A percentile compares a stretch with the other conserved stretches of the same genome.
Conservation (phyloP, 164 flowering plant species). For the Malania oleifera region DNA sequence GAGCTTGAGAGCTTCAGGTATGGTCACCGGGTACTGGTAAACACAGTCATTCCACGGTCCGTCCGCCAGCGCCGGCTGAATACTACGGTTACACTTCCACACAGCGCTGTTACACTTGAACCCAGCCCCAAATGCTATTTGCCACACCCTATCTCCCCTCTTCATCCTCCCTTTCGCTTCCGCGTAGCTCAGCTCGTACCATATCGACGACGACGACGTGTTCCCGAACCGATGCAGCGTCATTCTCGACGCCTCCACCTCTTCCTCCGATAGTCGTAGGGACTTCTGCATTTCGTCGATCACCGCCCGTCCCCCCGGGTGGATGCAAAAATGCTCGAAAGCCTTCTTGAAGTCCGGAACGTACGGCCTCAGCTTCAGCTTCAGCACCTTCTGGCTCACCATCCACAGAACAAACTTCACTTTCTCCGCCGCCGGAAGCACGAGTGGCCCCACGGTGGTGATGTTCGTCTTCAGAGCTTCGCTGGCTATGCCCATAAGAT, state of each 20-base stretch:
- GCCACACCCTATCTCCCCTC: slow-evolving; percentile 62
- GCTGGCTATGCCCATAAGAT: slow-evolving; percentile 60
- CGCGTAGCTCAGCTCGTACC: slow-evolving; percentile 57
- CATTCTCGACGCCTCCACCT: slow-evolving; percentile 69
- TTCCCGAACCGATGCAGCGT: slow-evolving; percentile 58
- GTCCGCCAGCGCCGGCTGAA: slow-evolving; percentile 28
- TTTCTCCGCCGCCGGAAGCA: slow-evolving; percentile 58
- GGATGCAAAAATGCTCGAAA: slow-evolving; percentile 73
- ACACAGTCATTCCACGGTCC: slow-evolving; percentile 43
- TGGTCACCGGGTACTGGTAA: slow-evolving; percentile 34
- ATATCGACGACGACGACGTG: slow-evolving; percentile 61
- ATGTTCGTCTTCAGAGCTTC: slow-evolving; percentile 62
- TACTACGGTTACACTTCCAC: slow-evolving; percentile 59
- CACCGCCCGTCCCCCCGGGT: slow-evolving; percentile 68
- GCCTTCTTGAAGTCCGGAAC: slow-evolving; percentile 66
- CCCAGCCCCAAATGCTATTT: slow-evolving; percentile 64
- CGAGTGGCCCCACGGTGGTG: slow-evolving; percentile 55
- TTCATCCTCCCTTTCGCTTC: slow-evolving; percentile 66
- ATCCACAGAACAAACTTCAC: slow-evolving; percentile 40
- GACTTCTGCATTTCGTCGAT: slow-evolving; percentile 65
- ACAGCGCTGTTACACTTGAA: slow-evolving; percentile 72
- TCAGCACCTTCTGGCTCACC: slow-evolving; percentile 43
- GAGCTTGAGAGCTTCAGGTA: slow-evolving; percentile 39
- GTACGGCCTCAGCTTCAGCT: slow-evolving; percentile 56
- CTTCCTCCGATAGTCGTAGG: slow-evolving; percentile 46